Conservation (phyloP, 2,329 filamentous ascomycete genomes). For the Zymoseptoria passerinii region DNA sequence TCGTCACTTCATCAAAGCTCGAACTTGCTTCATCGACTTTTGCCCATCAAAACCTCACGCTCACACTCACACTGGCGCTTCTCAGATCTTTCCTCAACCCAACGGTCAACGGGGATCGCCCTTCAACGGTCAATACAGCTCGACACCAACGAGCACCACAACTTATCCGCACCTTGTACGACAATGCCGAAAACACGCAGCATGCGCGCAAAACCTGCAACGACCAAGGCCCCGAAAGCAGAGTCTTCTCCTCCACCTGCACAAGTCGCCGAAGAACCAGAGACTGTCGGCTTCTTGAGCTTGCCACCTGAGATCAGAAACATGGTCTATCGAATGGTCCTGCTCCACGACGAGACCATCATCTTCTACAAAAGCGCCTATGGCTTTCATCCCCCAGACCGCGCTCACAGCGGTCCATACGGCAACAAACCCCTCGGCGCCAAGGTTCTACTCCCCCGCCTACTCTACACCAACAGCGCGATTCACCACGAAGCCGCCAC, state of each 20-base stretch:
- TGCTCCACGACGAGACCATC: neutral
- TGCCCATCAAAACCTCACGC: neutral
- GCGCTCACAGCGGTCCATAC: neutral
- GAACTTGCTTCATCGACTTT: neutral
- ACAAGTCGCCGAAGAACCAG: neutral
- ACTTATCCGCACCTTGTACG: neutral
- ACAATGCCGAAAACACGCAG: neutral
- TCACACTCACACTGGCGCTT: neutral
- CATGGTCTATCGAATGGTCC: neutral
- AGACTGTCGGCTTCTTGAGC: neutral
- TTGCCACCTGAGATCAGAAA: conserved; percentile 1
- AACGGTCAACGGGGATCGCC: neutral
- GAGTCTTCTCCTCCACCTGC: neutral
- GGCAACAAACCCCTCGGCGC: neutral
- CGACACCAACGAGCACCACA: neutral
- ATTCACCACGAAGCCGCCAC: neutral
- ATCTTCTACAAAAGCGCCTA: neutral
- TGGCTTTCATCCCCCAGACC: neutral
- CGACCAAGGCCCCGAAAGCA: neutral
- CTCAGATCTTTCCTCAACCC: neutral
- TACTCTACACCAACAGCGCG: conserved; percentile 25
- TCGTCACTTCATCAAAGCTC: neutral
- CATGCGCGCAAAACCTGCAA: neutral
- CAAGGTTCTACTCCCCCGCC: neutral
- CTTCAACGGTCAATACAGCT: neutral